A percentile compares a stretch with the other conserved stretches of the same genome.
Evolutionary conservation across 2,329 filamentous ascomycete genomes (phyloP).

Genomic region (Juglanconis oblonga): DNA sequence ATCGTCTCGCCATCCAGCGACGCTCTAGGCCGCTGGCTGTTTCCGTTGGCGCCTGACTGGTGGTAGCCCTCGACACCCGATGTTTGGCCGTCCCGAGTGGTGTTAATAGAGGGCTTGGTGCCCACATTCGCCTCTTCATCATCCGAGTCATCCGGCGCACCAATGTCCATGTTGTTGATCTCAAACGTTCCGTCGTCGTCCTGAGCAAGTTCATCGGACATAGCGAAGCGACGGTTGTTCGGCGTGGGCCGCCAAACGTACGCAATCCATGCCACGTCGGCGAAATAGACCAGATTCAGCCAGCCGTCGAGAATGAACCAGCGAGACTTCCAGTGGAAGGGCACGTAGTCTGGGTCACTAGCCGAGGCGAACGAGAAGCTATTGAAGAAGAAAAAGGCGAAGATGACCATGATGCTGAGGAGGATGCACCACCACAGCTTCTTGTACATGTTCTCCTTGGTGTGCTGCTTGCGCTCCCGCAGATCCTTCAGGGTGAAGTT

Average conservation of each 20-base stretch:
- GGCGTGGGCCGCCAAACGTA: conserved; percentile 96
- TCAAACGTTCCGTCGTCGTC: conserved; percentile 96
- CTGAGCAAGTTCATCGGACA: conserved; percentile 93
- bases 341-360: conserved; percentile 83
- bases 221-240: conserved; percentile 95
- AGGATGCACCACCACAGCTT: conserved; percentile 99
- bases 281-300: conserved; percentile 94
- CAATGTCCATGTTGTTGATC: conserved; percentile 89
- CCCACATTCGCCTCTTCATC: conserved; percentile 56
- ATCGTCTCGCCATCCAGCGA: conserved; percentile 86
- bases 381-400: conserved; percentile 98
- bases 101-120: conserved; percentile 26
- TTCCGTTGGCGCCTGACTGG: conserved; percentile 14
- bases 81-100: conserved; percentile 14
- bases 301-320: conserved; percentile 98
- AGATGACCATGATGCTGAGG: conserved; percentile 88
- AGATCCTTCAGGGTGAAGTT: conserved; percentile 95
- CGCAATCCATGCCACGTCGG: conserved; percentile 87
- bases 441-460: conserved; percentile 94
- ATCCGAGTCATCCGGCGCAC: conserved; percentile 64
- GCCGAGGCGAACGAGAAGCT: conserved; percentile 90
- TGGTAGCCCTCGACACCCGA: conserved; percentile 15
- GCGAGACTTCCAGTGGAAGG: conserved; percentile 92
- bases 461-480: conserved; percentile 87
- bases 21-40: conserved; percentile 38